Conservation (phyloP, 2,329 filamentous ascomycete genomes). For the Sarocladium oryzae region DNA sequence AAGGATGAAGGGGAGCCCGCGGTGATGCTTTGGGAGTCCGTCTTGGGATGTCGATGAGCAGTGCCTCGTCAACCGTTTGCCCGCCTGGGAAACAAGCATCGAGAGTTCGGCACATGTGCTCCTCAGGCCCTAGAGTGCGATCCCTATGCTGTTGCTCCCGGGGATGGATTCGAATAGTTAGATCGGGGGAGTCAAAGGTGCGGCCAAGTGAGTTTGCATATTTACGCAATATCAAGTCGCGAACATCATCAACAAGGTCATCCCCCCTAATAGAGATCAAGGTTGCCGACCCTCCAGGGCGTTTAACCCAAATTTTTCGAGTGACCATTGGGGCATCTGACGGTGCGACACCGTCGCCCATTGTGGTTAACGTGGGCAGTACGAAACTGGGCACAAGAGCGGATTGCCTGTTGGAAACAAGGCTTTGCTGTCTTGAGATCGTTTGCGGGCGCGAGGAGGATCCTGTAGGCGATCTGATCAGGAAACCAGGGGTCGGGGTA, state of each 20-base stretch:
- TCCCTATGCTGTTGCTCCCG: constrained; percentile 56
- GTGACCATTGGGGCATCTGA: constrained; percentile 47
- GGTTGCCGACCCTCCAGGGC: constrained; percentile 78
- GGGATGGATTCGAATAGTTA: constrained; percentile 71
- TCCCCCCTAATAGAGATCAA: constrained; percentile 79
- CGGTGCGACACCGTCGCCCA: constrained; percentile 6
- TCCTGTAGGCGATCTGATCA: neutral
- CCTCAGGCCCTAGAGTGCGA: constrained; percentile 75
- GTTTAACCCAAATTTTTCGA: constrained; percentile 92
- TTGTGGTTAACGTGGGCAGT: constrained; percentile 14
- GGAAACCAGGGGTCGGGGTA: neutral
- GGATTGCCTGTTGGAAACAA: constrained; percentile 32
- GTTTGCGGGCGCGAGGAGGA: neutral
- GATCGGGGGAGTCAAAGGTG: constrained; percentile 84
- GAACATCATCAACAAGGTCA: constrained; percentile 88
- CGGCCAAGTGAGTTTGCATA: constrained; percentile 89
- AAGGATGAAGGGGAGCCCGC: constrained; percentile 46
- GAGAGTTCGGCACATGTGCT: constrained; percentile 69
- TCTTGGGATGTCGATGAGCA: constrained; percentile 82
- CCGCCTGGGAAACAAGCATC: constrained; percentile 82
- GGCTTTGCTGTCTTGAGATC: constrained; percentile 22
- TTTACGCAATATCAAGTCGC: constrained; percentile 86
- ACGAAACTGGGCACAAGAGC: constrained; percentile 25
- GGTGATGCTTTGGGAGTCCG: constrained; percentile 79
- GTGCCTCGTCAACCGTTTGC: constrained; percentile 80